Conservation (phyloP, 331 rosid genomes). For the Pyrus hybrid region DNA sequence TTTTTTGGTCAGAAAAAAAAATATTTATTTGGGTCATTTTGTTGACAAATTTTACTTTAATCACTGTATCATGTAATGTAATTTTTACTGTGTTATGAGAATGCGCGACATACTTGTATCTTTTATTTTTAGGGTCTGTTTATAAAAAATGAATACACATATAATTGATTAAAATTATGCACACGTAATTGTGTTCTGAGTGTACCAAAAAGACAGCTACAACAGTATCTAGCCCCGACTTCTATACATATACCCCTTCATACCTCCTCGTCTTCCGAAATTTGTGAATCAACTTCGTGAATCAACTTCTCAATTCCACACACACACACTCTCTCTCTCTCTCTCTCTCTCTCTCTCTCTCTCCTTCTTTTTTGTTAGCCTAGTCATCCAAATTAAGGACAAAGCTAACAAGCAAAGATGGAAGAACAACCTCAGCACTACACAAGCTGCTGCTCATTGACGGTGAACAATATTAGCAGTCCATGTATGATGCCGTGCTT, state of each 20-base stretch:
- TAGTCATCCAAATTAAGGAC: neutral
- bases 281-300: neutral
- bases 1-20: no score
- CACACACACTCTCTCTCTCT: neutral
- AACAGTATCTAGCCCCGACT: neutral
- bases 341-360: no score
- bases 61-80: no score
- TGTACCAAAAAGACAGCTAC: no score
- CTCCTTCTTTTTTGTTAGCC: no score
- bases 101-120: neutral
- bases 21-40: no score
- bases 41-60: no score
- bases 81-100: no score
- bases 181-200: no score
- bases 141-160: neutral
- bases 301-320: neutral
- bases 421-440: neutral
- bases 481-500: conserved; percentile 1
- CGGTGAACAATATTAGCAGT: neutral
- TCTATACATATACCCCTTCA: neutral
- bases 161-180: no score
- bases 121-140: no score
- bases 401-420: neutral
- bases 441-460: neutral
- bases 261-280: neutral